Evolutionary conservation across 169 alveolate species (phyloP).

Genomic region (Plasmodium billcollinsi): DNA sequence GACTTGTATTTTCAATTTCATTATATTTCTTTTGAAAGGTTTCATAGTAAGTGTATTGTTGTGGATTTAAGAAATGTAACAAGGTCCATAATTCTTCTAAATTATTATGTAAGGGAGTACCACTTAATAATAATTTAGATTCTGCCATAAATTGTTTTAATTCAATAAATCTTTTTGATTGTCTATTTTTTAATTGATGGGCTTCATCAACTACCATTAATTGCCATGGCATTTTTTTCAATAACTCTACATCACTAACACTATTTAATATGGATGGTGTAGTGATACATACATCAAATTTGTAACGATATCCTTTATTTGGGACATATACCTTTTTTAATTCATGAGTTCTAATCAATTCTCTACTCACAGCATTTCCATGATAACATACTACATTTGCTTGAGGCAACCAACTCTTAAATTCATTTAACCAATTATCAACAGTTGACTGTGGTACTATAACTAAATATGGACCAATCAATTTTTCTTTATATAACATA

Average conservation of each 20-base stretch:
- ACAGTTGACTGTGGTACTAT: slow-evolving; percentile 97
- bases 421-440: slow-evolving; percentile 97
- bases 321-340: slow-evolving; percentile 84
- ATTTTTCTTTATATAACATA: slow-evolving; percentile 87
- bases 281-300: slow-evolving; percentile 91
- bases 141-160: slow-evolving; percentile 91
- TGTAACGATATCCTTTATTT: slow-evolving; percentile 86
- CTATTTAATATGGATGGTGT: slow-evolving; percentile 92
- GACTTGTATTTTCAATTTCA: slow-evolving; percentile 90
- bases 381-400: slow-evolving; percentile 94
- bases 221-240: slow-evolving; percentile 91
- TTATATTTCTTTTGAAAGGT: slow-evolving; percentile 88
- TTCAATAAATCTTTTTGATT: slow-evolving; percentile 90
- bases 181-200: slow-evolving; percentile 93
- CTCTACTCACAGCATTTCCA: slow-evolving; percentile 94
- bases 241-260: slow-evolving; percentile 90
- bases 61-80: slow-evolving; percentile 96
- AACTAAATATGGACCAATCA: slow-evolving; percentile 93
- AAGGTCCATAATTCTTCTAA: slow-evolving; percentile 97
- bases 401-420: slow-evolving; percentile 94
- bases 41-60: slow-evolving; percentile 85
- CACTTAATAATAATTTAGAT: slow-evolving; percentile 93
- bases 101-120: slow-evolving; percentile 97
- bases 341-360: slow-evolving; percentile 89
- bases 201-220: slow-evolving; percentile 96